Base-by-base conservation (phyloP, 805 yeast genomes). In the Candida krabiensis region DNA sequence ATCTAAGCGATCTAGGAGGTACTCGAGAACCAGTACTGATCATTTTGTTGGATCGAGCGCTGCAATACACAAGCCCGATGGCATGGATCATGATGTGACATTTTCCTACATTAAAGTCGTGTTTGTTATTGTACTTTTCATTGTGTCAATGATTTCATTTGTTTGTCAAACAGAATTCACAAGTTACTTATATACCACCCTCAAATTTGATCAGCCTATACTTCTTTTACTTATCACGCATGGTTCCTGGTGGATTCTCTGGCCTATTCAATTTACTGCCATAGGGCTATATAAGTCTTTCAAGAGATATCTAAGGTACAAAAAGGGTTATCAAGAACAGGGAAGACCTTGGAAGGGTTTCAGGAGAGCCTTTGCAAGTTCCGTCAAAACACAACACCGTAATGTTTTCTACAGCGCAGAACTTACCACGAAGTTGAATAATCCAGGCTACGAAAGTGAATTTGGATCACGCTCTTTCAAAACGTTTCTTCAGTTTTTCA, bases 121-220 rank as follows among this genome's bases (percentile, higher is more conserved):
- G 4, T 68, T 73, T 46, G 77, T 80, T 4, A 61, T 65, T 3
- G 46, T 63, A 1, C 67, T 83, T 2, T 71, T 80, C 28, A 11
- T 69, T 2, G 41, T 76, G 2, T 74, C 83, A 0, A 47, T 80
- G 41, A 52, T 75, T 6, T 53, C 89, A 3, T 88, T 88, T 61
- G 89, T 88, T 4, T 53, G 72, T 12, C 96, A 87, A 56, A 87
- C 96, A 0, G 96, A 87, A 56, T 67, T 81, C 43, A 86, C 95
- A 2, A 73, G 87, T 5, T 80, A 80, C 39, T 70, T 87, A 5
- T 83, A 86, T 54, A 65, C 69, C 21, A 56, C 66, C 6, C 57
- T 70, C 18, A 73, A 71, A 3, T 87, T 78, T 58, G 57, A 73
- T 35, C 89, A 86, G 53, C 96, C 96, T 0, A 67, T 86, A 16